Evolutionary conservation across 805 yeast species (phyloP).

Genomic region (Zygotorulaspora danielsina): DNA sequence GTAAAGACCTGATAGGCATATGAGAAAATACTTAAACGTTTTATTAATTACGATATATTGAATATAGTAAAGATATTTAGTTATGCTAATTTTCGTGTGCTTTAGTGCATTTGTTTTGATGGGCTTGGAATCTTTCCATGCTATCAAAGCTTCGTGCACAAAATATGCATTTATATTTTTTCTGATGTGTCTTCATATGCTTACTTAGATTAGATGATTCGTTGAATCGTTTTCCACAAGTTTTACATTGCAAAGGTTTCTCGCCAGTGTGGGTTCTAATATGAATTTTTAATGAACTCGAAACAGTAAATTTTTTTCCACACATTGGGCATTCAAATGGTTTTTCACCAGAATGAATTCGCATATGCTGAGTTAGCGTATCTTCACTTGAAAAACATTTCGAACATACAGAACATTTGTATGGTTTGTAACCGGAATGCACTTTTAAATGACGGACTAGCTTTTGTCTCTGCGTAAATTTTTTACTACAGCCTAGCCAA

Average conservation of each 20-base stretch:
- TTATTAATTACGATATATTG: background rate
- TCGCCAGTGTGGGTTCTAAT: conserved; percentile 85
- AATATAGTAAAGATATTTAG: background rate
- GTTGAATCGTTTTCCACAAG: conserved; percentile 79
- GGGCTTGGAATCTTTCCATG: conserved; percentile 41
- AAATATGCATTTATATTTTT: conserved; percentile 45
- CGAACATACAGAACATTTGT: conserved; percentile 63
- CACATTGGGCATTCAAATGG: conserved; percentile 76
- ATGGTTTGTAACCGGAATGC: conserved; percentile 84
- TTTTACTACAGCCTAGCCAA: conserved; percentile 76
- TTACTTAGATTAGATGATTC: conserved; percentile 87
- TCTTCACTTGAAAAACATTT: conserved; percentile 71
- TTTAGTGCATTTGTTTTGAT: conserved; percentile 26
- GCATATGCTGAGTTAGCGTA: conserved; percentile 72
- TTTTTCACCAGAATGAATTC: conserved; percentile 86
- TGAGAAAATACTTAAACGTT: background rate
- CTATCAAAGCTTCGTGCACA: conserved; percentile 53
- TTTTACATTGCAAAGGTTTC: conserved; percentile 76
- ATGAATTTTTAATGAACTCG: conserved; percentile 80
- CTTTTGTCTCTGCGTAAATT: conserved; percentile 80
- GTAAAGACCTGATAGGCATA: background rate
- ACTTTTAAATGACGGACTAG: conserved; percentile 79
- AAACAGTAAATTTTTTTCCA: conserved; percentile 74
- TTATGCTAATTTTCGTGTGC: background rate
- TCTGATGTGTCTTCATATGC: conserved; percentile 75